These are phyloP conservation scores for Eucalyptus curtisii DNA, from an alignment of 345 rosid genomes.

Conservation along the genomic window DNA sequence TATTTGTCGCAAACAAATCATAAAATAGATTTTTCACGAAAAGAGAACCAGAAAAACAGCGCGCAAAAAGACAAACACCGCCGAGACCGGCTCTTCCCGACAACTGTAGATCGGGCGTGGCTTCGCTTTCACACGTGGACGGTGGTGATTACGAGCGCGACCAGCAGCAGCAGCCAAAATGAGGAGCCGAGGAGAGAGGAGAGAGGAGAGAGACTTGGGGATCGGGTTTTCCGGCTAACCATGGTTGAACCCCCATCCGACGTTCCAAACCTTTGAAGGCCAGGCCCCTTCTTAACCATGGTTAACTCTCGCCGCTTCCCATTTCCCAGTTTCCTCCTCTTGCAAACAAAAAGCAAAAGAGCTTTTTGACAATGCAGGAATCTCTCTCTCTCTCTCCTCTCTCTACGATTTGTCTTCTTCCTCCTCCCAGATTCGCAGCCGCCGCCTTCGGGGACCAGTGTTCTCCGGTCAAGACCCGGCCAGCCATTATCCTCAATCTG, in stretches of 20 bases:
- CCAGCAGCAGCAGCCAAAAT: neutral
- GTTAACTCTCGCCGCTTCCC: conserved; percentile 12
- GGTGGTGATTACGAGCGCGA: conserved; percentile 5
- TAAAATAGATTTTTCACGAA: neutral
- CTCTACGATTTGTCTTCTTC: neutral
- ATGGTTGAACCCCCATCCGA: neutral
- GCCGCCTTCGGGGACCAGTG: neutral
- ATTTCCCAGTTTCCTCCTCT: neutral
- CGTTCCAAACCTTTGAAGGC: neutral
- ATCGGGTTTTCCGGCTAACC: neutral
- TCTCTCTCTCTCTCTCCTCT: neutral
- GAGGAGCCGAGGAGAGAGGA: neutral
- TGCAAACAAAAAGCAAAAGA: neutral
- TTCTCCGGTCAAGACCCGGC: neutral
- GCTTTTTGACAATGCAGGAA: neutral
- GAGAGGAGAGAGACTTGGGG: neutral
- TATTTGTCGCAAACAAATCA: neutral
- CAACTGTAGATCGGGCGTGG: conserved; percentile 19
- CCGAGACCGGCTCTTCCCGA: conserved; percentile 31
- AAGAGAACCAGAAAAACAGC: neutral
- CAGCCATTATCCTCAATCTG: neutral
- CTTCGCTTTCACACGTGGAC: conserved; percentile 25
- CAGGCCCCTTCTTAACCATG: neutral
- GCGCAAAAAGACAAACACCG: conserved; percentile 48
- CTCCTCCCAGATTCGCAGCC: neutral